Base-by-base conservation (phyloP, 495 filamentous ascomycete genomes). In the Cercophora sp. region DNA sequence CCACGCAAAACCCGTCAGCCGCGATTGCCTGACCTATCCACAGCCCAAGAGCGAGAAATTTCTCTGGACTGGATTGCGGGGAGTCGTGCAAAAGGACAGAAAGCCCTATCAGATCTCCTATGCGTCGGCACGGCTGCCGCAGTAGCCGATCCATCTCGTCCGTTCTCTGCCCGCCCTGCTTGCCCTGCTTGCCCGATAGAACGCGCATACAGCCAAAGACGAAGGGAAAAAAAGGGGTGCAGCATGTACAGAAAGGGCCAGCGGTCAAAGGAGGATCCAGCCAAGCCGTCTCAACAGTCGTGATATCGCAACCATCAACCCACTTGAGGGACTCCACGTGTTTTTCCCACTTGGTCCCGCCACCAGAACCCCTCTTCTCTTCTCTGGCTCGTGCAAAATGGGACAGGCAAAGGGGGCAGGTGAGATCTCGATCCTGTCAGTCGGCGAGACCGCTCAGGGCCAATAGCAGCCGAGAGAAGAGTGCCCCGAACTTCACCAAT, bases 41-140 rank as follows among this genome's bases (percentile, higher is more conserved):
- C n/a, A n/a, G n/a, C n/a, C n/a, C n/a, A n/a, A n/a, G n/a, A n/a
- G n/a, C n/a, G n/a, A n/a, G n/a, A n/a, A n/a, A n/a, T n/a, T n/a
- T n/a, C n/a, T n/a, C n/a, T n/a, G n/a, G n/a, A 39, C 36, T 5
- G 15, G 22, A 15, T 15, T 18, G 5, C n/a, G 15, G 22, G n/a
- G 36, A 15, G 36, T 15, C 16, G 36, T 19, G 36, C 34, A 13
- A 13, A 37, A 16, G 16, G 36, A 19, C 16, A 19, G 29, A 32
- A 39, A 19, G 18, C 36, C 22, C n/a, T 6, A 15, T 24, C n/a
- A 24, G 41, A 26, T 44, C 41, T 44, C 41, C 41, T 13, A 4
- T 44, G 41, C 41, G 29, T 44, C 41, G 41, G 41, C 22, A 44
- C 41, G 22, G 13, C 44, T 32, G 40, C 40, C 40, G 40, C 40